These are phyloP conservation scores for Nakazawaea siamensis DNA, from an alignment of 805 yeast species.

Conservation along the genomic window DNA sequence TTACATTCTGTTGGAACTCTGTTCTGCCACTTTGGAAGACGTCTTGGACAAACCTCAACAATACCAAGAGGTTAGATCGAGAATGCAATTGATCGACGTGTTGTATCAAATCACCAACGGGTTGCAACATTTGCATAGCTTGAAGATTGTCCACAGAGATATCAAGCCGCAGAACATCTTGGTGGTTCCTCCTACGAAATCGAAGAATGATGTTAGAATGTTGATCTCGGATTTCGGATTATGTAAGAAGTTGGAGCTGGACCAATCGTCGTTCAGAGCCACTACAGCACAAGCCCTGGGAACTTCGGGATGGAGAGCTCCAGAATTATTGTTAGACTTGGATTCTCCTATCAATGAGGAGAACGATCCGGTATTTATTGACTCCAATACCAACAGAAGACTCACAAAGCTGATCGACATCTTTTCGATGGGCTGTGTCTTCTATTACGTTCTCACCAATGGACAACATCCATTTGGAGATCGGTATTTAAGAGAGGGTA, in stretches of 20 bases:
- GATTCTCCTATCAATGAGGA: slow-evolving; percentile 3
- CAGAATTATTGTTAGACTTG: slow-evolving; percentile 56
- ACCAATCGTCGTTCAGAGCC: slow-evolving; percentile 88
- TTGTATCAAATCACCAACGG: slow-evolving; percentile 79
- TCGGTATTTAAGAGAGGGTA: slow-evolving; percentile 77
- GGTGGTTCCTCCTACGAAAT: slow-evolving; percentile 57
- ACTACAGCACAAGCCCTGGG: slow-evolving; percentile 93
- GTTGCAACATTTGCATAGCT: slow-evolving; percentile 73
- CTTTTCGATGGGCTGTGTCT: slow-evolving; percentile 91
- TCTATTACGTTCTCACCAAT: slow-evolving; percentile 71
- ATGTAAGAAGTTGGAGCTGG: slow-evolving; percentile 85
- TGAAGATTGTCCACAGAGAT: slow-evolving; percentile 92
- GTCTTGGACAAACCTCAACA: slow-evolving; percentile 51
- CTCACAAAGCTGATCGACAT: slow-evolving; percentile 88
- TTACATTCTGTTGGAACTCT: slow-evolving; percentile 88
- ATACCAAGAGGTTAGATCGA: slow-evolving; percentile 24
- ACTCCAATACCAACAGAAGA: slow-evolving; percentile 40
- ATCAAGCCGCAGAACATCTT: slow-evolving; percentile 90
- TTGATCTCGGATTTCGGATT: slow-evolving; percentile 93
- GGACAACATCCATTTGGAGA: slow-evolving; percentile 97
- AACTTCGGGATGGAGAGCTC: slow-evolving; percentile 98
- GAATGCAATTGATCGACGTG: slow-evolving; percentile 43
- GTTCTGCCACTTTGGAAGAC: slow-evolving; percentile 85
- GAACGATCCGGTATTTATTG: slow-evolving; percentile 28
- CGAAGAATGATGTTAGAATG: slow-evolving; percentile 42